These are phyloP conservation scores for Penicillium hordei DNA, from an alignment of 2,329 filamentous ascomycete genomes.

Conservation along the genomic window DNA sequence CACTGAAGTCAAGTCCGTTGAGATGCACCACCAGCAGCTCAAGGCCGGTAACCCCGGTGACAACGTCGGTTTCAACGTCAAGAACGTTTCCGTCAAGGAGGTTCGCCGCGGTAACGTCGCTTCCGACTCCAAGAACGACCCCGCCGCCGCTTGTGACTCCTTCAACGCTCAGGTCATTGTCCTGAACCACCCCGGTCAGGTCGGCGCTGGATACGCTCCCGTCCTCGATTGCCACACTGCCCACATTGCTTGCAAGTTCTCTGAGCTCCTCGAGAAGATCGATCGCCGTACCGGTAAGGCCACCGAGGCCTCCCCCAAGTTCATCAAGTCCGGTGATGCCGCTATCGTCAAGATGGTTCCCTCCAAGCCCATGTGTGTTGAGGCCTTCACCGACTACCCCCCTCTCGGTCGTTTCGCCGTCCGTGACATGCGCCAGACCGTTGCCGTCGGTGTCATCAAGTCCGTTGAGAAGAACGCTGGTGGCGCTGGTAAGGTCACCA, in stretches of 20 bases:
- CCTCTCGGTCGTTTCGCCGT: constrained; percentile 99
- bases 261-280: constrained; percentile 99
- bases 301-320: constrained; percentile 88
- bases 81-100: constrained; percentile 99
- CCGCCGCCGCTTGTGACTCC: constrained; percentile 79
- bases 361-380: constrained; percentile 99
- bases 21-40: constrained; percentile 99
- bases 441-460: constrained; percentile 56
- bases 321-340: constrained; percentile 99
- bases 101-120: constrained; percentile 99
- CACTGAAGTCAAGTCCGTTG: constrained; percentile 99
- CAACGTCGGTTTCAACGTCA: constrained; percentile 99
- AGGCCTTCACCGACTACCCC: constrained; percentile 99
- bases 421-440: constrained; percentile 77
- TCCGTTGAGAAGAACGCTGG: constrained; percentile 66
- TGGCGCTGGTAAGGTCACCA: constrained; percentile 60
- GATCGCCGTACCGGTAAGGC: constrained; percentile 99
- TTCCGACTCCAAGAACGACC: constrained; percentile 99
- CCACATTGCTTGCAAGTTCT: constrained; percentile 99
- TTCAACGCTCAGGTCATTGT: constrained; percentile 99
- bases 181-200: constrained; percentile 99
- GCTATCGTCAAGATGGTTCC: constrained; percentile 99
- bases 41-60: constrained; percentile 92
- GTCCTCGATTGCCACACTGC: constrained; percentile 99
- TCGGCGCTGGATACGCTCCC: constrained; percentile 98